Evolutionary conservation across 352 stramenopile genomes (phyloP), one percentile per base, ranked within the genome.

Genomic region (Halophytophthora polymorphica): DNA sequence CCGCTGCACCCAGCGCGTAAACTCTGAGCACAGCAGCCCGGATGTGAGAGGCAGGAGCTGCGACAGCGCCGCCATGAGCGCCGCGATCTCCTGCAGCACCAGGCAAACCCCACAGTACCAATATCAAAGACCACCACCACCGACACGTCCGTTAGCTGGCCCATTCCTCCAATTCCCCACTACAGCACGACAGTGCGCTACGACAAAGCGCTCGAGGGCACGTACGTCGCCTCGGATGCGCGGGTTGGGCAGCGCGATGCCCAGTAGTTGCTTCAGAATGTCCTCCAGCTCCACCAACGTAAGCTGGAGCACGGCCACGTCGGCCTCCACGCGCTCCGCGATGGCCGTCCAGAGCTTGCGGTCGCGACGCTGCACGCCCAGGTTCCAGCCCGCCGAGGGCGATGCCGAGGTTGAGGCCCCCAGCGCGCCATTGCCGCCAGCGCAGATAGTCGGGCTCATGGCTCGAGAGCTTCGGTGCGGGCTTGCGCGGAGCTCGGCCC

Each of bases 201-300:
- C 7, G 12, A 18, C 14, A 7, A 33, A 3, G 48, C 15, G 7
- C 29, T 14, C 10, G 13, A 15, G 15, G 18, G n/a, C 21, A 37
- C 66, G 4, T 58, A 79, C 71, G 36, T 85, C 83, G 41, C 76
- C 66, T 45, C 80, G 66, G 52, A 90, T 83, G 18, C 78, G 72
- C 40, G 79, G 49, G 36, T 83, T 88, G n/a, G 82, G 80, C 35
- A 89, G 52, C 29, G 65, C 37, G 18, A 90, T 56, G 38, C 39
- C 45, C 34, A 87, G 47, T n/a, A 90, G 53, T 52, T 93, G 79
- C 36, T 68, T 69, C 3, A 93, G 50, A n/a, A 90, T 86, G n/a
- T 93, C 83, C 36, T 93, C 79, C 47, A 90, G 54, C 38, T 93
- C 77, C 47, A 92, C 82, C 8, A 80, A 70, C 50, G 77, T 90